Evolutionary conservation across 139 green algal species (phyloP).

Genomic region (Dunaliella primolecta): DNA sequence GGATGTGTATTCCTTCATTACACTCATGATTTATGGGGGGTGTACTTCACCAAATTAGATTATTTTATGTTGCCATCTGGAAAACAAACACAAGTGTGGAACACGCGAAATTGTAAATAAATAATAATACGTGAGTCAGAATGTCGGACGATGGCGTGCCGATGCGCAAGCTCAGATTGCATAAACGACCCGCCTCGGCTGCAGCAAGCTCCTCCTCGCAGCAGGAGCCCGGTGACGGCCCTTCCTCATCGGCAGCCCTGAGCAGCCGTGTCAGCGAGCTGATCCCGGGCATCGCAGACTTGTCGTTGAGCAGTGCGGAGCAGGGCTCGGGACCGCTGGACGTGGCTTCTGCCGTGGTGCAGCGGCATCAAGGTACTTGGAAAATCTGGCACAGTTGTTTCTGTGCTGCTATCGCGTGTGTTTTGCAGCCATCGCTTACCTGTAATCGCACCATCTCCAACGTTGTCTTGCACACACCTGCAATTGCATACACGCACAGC

Average conservation of each 20-base stretch:
- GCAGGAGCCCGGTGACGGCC: background rate
- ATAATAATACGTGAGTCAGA: too few relatives aligned
- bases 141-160: background rate
- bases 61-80: too few relatives aligned
- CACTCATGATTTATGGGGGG: too few relatives aligned
- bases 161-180: background rate
- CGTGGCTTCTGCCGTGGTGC: background rate
- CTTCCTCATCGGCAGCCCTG: slow-evolving; percentile 9
- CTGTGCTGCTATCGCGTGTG: background rate
- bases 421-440: background rate
- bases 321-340: background rate
- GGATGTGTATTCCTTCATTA: too few relatives aligned
- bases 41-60: too few relatives aligned
- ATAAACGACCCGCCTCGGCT: background rate
- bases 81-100: too few relatives aligned
- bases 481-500: background rate
- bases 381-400: too few relatives aligned
- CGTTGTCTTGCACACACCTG: background rate
- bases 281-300: slow-evolving; percentile 50
- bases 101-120: too few relatives aligned
- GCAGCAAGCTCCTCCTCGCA: background rate
- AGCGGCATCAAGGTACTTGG: background rate
- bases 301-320: slow-evolving; percentile 15
- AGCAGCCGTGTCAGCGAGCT: slow-evolving; percentile 45
- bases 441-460: too few relatives aligned